Percentiles rank a stretch among this genome's conserved stretches.
Conservation (phyloP, 2,329 filamentous ascomycete species). For the Lachnellula cervina region DNA sequence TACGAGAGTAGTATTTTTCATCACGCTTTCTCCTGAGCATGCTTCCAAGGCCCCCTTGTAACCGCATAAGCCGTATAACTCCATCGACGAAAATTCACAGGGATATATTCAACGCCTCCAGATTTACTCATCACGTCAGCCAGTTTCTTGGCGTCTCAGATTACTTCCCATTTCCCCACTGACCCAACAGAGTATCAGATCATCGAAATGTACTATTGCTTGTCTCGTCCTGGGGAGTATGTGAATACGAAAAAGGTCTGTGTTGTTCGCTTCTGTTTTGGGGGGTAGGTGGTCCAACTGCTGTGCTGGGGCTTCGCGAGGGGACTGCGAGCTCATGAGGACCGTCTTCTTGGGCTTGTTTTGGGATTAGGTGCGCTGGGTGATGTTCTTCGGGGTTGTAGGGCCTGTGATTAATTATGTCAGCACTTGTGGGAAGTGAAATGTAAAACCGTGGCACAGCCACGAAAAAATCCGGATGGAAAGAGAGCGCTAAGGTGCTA, state of each 20-base stretch:
- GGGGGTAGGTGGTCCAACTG: not conserved
- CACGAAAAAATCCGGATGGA: not conserved
- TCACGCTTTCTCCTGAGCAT: no score
- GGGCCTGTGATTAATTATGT: not conserved
- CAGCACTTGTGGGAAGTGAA: not conserved
- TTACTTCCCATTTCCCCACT: no score
- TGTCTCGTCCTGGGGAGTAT: slow-evolving; percentile 7
- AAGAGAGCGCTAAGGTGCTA: not conserved
- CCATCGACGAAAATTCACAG: not conserved
- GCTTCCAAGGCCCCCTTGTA: no score
- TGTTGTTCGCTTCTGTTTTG: not conserved
- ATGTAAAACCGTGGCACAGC: not conserved
- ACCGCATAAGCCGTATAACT: not conserved
- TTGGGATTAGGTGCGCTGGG: not conserved
- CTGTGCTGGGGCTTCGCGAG: slow-evolving; percentile 2
- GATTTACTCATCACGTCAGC: not conserved
- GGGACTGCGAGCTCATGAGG: slow-evolving; percentile 2
- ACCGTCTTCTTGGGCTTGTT: not conserved
- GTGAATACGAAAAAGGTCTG: slow-evolving; percentile 15
- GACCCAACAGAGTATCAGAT: not conserved
- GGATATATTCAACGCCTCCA: not conserved
- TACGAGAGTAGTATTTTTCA: no score
- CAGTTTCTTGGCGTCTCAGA: no score
- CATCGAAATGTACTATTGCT: not conserved
- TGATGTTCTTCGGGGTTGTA: slow-evolving; percentile 9